Conservation (phyloP, 768 basidiomycete species). For the Rhodotorula toruloides region DNA sequence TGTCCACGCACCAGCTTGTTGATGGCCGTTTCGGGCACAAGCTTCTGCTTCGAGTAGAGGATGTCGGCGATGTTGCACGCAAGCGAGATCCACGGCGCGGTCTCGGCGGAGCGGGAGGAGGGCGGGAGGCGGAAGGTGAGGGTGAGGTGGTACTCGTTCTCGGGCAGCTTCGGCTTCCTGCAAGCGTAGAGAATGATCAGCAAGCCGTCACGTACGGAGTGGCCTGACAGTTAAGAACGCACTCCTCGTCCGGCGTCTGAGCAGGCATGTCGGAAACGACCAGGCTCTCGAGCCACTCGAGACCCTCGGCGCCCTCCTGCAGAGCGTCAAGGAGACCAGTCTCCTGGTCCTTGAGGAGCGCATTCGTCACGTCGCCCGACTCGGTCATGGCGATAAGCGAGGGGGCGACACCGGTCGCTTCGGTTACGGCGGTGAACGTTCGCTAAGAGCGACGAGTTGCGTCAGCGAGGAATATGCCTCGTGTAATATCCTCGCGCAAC, state of each 20-base stretch:
- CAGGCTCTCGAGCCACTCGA: conserved; percentile 25
- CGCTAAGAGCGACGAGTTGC: neutral
- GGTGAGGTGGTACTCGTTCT: conserved; percentile 13
- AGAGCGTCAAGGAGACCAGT: conserved; percentile 23
- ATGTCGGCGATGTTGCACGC: conserved; percentile 32
- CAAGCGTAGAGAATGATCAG: neutral
- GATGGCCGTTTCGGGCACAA: conserved; percentile 8
- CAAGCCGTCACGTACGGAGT: no score
- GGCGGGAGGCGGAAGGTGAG: conserved; percentile 27
- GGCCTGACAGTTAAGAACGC: neutral
- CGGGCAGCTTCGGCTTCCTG: conserved; percentile 8
- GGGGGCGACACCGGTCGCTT: conserved; percentile 3
- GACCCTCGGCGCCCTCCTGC: neutral
- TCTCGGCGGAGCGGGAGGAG: neutral
- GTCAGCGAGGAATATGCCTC: neutral
- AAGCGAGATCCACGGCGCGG: conserved; percentile 2
- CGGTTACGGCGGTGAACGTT: conserved; percentile 24
- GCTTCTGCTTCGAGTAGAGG: conserved; percentile 14
- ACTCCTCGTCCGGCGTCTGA: conserved; percentile 3
- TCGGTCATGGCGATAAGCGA: conserved; percentile 30
- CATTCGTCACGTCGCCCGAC: conserved; percentile 27
- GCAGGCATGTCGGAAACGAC: conserved; percentile 24
- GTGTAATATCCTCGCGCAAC: neutral
- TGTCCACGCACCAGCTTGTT: conserved; percentile 12
- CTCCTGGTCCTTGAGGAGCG: conserved; percentile 13